A percentile compares a stretch with the other conserved stretches of the same genome.
Evolutionary conservation across 805 yeast species (phyloP).

Genomic region (Barnettozyma californica): DNA sequence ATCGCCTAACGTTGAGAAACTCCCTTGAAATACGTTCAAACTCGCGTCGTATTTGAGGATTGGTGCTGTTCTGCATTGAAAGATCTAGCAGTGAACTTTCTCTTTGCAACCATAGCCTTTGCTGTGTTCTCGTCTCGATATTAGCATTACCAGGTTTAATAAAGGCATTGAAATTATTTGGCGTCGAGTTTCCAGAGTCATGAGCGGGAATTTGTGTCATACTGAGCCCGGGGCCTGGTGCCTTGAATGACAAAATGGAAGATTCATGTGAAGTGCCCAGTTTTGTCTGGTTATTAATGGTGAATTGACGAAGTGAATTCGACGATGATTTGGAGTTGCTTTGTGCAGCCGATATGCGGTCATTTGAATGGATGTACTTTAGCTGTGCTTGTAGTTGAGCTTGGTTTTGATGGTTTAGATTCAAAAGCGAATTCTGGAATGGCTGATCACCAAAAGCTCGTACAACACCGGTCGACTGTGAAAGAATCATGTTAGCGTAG

Average conservation of each 20-base stretch:
- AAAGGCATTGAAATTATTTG: conserved; percentile 38
- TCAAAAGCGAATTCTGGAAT: conserved; percentile 22
- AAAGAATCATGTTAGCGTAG: conserved; percentile 39
- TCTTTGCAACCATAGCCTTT: conserved; percentile 76
- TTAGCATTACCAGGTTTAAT: conserved; percentile 32
- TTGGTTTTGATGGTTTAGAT: conserved; percentile 11
- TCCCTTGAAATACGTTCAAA: conserved; percentile 75
- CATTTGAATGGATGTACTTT: conserved; percentile 26
- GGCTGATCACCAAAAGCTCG: conserved; percentile 32
- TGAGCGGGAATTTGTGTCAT: conserved; percentile 22
- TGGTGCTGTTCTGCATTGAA: conserved; percentile 12
- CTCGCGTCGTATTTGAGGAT: conserved; percentile 60
- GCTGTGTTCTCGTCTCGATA: conserved; percentile 72
- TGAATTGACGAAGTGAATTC: conserved; percentile 24
- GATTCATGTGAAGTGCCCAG: conserved; percentile 18
- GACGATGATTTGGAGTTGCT: conserved; percentile 11
- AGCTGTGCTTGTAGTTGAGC: conserved; percentile 11
- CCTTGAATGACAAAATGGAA: conserved; percentile 20
- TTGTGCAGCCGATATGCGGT: conserved; percentile 16
- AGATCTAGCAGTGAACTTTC: conserved; percentile 67
- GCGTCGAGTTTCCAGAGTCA: conserved; percentile 11
- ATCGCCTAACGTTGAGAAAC: conserved; percentile 61
- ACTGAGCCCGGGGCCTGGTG: conserved; percentile 17
- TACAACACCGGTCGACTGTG: conserved; percentile 51
- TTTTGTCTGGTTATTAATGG: conserved; percentile 11